Conservation (phyloP, 2,329 filamentous ascomycete species). For the Claviceps monticola region DNA sequence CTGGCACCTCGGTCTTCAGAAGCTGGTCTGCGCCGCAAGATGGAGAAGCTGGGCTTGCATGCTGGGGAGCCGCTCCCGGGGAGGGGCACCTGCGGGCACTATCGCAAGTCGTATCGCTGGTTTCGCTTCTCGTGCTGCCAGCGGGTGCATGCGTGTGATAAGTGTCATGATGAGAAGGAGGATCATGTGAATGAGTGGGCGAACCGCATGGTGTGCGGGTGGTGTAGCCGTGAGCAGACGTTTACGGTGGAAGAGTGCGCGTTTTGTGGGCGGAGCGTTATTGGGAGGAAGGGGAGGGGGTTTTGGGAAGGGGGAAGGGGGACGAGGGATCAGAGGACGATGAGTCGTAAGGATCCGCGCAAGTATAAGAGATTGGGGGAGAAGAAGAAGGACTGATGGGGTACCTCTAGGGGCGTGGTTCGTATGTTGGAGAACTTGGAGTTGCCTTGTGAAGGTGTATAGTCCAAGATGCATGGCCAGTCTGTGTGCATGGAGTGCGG, state of each 20-base stretch:
- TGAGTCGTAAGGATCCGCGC: constrained; percentile 64
- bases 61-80: constrained; percentile 41
- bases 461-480: too few relatives aligned
- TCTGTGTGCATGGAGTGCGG: too few relatives aligned
- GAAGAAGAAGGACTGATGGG: background rate
- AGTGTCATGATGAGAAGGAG: constrained; percentile 59
- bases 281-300: constrained; percentile 50
- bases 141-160: constrained; percentile 47
- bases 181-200: constrained; percentile 71
- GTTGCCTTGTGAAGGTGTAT: too few relatives aligned
- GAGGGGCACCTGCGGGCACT: constrained; percentile 42
- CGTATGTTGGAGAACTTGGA: too few relatives aligned
- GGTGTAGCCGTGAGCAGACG: constrained; percentile 67
- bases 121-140: constrained; percentile 51
- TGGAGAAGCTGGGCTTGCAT: constrained; percentile 42
- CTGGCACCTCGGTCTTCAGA: constrained; percentile 21
- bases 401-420: too few relatives aligned
- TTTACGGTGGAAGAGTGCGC: constrained; percentile 64
- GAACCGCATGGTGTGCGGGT: constrained; percentile 70
- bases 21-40: constrained; percentile 29
- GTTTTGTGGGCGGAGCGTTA: constrained; percentile 56
- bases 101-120: constrained; percentile 46
- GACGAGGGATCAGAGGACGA: constrained; percentile 54
- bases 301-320: constrained; percentile 85
- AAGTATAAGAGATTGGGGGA: constrained; percentile 51